phyloP scores from a whole-genome alignment of 768 basidiomycete species.

The Hygrophoropsis aurantiaca region DNA sequence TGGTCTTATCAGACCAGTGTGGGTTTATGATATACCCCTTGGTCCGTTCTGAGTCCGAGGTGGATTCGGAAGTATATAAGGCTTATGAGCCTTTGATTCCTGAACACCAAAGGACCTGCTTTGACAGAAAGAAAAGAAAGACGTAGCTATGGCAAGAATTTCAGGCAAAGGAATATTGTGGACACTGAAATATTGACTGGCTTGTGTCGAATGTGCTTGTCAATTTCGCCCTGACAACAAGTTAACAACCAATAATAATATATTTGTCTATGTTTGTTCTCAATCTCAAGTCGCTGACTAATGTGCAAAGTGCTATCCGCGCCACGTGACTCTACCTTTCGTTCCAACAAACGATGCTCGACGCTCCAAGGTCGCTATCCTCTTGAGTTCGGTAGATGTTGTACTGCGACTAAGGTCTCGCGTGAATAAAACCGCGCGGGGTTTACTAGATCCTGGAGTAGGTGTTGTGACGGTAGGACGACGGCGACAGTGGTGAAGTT shows the following conservation, averaged over 20 bases:
- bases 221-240: constrained; percentile 1
- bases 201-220: background rate
- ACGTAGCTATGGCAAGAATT: too few species aligned
- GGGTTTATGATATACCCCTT: background rate
- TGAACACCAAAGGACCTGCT: constrained; percentile 8
- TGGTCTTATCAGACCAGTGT: background rate
- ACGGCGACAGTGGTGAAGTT: constrained; percentile 10
- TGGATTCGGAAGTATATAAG: constrained; percentile 3
- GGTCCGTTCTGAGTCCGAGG: constrained; percentile 4
- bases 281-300: background rate
- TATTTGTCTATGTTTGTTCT: constrained; percentile 8
- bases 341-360: constrained; percentile 17
- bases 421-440: background rate
- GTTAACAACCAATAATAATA: background rate
- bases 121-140: constrained; percentile 3
- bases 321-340: constrained; percentile 13
- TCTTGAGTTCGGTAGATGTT: constrained; percentile 29
- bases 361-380: constrained; percentile 24
- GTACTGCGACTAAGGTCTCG: constrained; percentile 19
- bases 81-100: background rate
- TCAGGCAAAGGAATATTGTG: background rate
- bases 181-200: background rate
- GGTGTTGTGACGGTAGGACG: constrained; percentile 16
- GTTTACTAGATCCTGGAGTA: constrained; percentile 10
- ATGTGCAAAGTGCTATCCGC: constrained; percentile 8